Conservation (phyloP, 345 rosid species). For the Cardamine occulta region DNA sequence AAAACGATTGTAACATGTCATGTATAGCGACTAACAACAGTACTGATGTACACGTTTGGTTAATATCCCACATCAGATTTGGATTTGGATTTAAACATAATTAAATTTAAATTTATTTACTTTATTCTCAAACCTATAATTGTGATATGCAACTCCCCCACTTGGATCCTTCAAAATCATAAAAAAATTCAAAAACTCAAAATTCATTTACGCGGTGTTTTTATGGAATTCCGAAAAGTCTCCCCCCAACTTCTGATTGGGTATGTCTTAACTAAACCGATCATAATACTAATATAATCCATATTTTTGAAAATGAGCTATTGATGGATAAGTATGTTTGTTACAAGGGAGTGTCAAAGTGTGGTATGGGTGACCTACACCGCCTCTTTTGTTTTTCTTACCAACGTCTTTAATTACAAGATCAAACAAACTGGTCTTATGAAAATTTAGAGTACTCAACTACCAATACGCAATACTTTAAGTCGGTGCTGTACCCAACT, state of each 20-base stretch:
- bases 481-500: conserved; percentile 23
- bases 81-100: not conserved
- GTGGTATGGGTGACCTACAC: conserved; percentile 20
- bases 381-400: not conserved
- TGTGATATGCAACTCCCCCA: conserved; percentile 13
- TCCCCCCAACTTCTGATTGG: not conserved
- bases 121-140: not conserved
- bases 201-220: not conserved
- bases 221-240: not conserved
- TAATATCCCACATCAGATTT: not conserved
- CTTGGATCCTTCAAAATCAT: not conserved
- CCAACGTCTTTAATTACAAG: not conserved
- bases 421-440: conserved; percentile 2
- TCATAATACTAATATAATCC: not conserved
- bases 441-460: conserved; percentile 17
- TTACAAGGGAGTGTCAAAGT: conserved; percentile 7
- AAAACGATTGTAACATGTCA: not conserved
- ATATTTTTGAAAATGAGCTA: not conserved
- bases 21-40: not conserved
- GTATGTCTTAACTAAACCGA: not conserved
- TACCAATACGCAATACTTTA: not conserved
- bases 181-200: not conserved
- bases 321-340: conserved; percentile 16
- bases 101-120: not conserved
- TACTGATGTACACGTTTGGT: conserved; percentile 2